Evolutionary conservation across 108 stramenopile genomes (phyloP).

Genomic region (Aurantiochytrium sp.): DNA sequence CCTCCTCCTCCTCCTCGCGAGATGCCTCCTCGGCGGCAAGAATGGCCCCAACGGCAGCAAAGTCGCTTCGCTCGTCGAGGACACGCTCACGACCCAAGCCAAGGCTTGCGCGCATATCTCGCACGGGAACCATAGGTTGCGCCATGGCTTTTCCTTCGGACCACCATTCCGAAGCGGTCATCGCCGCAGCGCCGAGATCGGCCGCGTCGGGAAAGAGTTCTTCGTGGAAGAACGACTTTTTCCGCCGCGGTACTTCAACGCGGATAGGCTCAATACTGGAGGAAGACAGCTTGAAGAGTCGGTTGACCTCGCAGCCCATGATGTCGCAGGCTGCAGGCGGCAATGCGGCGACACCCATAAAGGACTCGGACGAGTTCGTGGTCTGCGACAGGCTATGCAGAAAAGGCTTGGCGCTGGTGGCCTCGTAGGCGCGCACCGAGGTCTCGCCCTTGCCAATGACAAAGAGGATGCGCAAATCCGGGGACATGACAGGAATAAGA

Average conservation of each 20-base stretch:
- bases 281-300: neutral
- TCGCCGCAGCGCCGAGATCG: neutral
- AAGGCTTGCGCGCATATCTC: neutral
- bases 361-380: neutral
- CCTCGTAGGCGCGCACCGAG: constrained; percentile 3
- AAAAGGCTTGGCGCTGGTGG: neutral
- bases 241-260: neutral
- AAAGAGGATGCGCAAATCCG: neutral
- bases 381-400: neutral
- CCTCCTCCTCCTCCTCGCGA: neutral
- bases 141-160: neutral
- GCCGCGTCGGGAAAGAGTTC: neutral
- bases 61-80: neutral
- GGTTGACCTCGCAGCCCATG: neutral
- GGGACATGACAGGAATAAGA: neutral
- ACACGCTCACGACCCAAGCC: neutral
- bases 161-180: neutral
- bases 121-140: neutral
- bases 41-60: neutral
- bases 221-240: neutral
- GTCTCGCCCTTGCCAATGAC: neutral
- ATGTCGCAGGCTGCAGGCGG: neutral
- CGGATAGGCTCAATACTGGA: neutral
- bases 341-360: neutral
- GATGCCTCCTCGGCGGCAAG: neutral